phyloP scores from a whole-genome alignment of 2,329 filamentous ascomycete genomes.

The Microascus cirrosus region DNA sequence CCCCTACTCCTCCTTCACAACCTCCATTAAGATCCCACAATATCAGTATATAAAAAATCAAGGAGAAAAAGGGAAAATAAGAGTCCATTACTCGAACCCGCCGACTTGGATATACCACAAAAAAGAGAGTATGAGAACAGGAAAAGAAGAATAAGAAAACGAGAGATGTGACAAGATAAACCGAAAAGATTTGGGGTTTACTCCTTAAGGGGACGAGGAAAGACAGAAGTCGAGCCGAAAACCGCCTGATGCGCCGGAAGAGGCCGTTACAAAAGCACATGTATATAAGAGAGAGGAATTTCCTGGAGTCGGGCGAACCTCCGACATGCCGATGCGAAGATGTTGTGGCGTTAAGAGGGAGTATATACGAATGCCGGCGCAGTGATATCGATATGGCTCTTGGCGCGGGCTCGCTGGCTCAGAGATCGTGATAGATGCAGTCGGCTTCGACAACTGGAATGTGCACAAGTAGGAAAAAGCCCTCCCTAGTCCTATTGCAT shows the following conservation, averaged over 20 bases:
- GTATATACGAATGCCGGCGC: neutral
- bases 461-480: no score
- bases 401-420: no score
- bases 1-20: neutral
- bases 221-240: neutral
- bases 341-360: neutral
- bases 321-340: neutral
- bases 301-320: neutral
- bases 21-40: neutral
- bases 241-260: neutral
- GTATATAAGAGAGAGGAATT: neutral
- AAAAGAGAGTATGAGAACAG: neutral
- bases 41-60: neutral
- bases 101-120: neutral
- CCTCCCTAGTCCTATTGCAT: conserved; percentile 25
- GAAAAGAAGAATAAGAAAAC: neutral
- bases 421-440: neutral
- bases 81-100: neutral
- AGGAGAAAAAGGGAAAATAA: neutral
- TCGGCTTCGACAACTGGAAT: neutral
- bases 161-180: neutral
- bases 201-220: neutral
- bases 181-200: neutral
- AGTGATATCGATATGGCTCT: no score
- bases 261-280: neutral